Evolutionary conservation across 2,329 filamentous ascomycete genomes (phyloP).

Genomic region (Tolypocladium cylindrosporum): DNA sequence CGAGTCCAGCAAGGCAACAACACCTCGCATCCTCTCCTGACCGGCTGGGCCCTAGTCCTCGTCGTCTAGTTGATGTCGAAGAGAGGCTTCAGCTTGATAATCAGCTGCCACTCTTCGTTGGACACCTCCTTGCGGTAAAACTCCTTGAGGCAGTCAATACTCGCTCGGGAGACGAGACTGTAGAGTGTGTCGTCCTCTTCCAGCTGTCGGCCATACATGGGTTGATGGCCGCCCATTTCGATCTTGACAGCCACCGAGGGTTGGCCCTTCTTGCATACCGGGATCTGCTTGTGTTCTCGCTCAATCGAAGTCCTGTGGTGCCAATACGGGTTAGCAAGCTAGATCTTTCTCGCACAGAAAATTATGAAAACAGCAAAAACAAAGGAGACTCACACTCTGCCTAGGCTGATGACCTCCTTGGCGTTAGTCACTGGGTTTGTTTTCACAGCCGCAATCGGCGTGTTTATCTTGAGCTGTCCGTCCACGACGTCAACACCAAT

Average conservation of each 20-base stretch:
- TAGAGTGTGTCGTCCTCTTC: conserved; percentile 87
- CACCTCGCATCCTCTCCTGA: neutral
- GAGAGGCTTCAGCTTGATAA: conserved; percentile 89
- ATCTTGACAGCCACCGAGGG: conserved; percentile 98
- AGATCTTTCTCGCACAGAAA: neutral
- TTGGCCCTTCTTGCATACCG: conserved; percentile 87
- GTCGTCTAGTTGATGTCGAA: conserved; percentile 68
- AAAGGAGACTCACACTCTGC: conserved; percentile 76
- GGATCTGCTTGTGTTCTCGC: conserved; percentile 92
- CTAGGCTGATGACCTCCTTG: conserved; percentile 77
- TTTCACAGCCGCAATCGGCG: conserved; percentile 81
- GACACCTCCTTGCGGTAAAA: conserved; percentile 82
- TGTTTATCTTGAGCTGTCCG: conserved; percentile 75
- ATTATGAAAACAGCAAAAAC: neutral
- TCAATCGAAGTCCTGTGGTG: conserved; percentile 76
- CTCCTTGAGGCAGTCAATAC: conserved; percentile 92
- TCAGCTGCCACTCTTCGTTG: conserved; percentile 89
- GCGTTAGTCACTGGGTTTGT: conserved; percentile 65
- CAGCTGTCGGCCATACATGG: conserved; percentile 86
- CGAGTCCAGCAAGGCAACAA: neutral
- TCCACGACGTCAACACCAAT: conserved; percentile 94
- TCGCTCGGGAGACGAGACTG: conserved; percentile 74
- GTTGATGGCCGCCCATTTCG: conserved; percentile 85
- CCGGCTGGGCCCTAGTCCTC: neutral
- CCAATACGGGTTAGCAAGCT: conserved; percentile 17